These are phyloP conservation scores for Venturia asperata DNA, from an alignment of 2,329 filamentous ascomycete species.

Conservation along the genomic window DNA sequence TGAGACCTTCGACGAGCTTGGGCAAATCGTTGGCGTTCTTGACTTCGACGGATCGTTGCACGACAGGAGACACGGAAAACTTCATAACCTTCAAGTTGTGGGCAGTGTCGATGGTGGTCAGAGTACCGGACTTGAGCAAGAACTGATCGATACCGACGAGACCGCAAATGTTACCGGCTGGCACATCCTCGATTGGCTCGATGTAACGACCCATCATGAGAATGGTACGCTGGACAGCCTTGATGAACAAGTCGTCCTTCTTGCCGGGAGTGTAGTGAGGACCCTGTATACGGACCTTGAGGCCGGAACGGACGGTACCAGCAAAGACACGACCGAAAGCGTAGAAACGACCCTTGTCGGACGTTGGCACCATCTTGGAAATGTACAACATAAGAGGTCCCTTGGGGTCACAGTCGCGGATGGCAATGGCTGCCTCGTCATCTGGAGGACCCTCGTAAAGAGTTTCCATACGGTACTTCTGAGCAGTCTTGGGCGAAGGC, in stretches of 20 bases:
- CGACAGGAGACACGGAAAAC: constrained; percentile 99
- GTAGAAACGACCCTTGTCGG: constrained; percentile 99
- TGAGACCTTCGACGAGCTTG: constrained; percentile 99
- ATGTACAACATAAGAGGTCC: constrained; percentile 99
- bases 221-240: constrained; percentile 98
- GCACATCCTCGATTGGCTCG: constrained; percentile 98
- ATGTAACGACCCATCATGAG: constrained; percentile 99
- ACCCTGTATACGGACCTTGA: constrained; percentile 99
- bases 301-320: constrained; percentile 92
- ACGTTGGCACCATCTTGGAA: constrained; percentile 99
- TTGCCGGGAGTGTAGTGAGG: constrained; percentile 97
- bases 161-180: constrained; percentile 99
- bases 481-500: constrained; percentile 89
- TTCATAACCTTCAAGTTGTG: constrained; percentile 99
- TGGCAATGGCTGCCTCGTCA: constrained; percentile 88
- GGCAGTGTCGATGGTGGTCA: constrained; percentile 92
- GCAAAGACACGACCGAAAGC: constrained; percentile 99
- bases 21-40: constrained; percentile 99
- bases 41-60: constrained; percentile 96
- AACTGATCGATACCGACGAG: constrained; percentile 99
- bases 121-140: constrained; percentile 99
- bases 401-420: constrained; percentile 97
- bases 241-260: constrained; percentile 99
- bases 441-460: constrained; percentile 96
- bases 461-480: constrained; percentile 97